Conservation (phyloP, 2,329 filamentous ascomycete species). For the Aspergillus terreus region DNA sequence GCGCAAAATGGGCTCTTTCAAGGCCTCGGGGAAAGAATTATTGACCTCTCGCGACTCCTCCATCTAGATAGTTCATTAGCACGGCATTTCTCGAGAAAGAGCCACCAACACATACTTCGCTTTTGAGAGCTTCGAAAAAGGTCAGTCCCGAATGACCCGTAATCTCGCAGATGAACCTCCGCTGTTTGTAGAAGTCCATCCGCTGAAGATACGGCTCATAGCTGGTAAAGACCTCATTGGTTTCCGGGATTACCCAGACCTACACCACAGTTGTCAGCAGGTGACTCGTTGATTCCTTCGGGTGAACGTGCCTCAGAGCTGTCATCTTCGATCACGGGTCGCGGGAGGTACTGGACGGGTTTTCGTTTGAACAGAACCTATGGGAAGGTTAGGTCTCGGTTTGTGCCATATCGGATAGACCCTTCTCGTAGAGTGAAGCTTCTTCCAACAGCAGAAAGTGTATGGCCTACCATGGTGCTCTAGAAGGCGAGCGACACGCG, state of each 20-base stretch:
- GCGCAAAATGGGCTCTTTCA: conserved; percentile 86
- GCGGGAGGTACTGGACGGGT: conserved; percentile 76
- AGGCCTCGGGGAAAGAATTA: conserved; percentile 81
- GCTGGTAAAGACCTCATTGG: conserved; percentile 80
- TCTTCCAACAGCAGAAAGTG: background rate
- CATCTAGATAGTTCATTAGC: conserved; percentile 46
- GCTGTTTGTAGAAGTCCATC: conserved; percentile 92
- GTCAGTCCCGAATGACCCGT: conserved; percentile 87
- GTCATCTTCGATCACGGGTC: conserved; percentile 72
- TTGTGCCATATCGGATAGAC: background rate
- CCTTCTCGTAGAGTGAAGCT: background rate
- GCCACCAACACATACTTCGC: conserved; percentile 64
- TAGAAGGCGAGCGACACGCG: conserved; percentile 16
- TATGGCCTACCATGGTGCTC: conserved; percentile 30
- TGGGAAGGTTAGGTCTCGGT: conserved; percentile 15
- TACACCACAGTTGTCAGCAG: conserved; percentile 37
- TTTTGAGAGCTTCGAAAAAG: conserved; percentile 88
- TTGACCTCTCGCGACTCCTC: conserved; percentile 85
- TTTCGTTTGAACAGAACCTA: conserved; percentile 97
- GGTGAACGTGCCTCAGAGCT: conserved; percentile 67
- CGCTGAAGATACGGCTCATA: conserved; percentile 85
- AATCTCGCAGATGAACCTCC: conserved; percentile 91
- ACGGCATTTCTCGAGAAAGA: conserved; percentile 1
- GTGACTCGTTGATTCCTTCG: conserved; percentile 6
- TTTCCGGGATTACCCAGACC: conserved; percentile 90